Conservation (phyloP, 345 rosid genomes). For the Sisymbrium irio region DNA sequence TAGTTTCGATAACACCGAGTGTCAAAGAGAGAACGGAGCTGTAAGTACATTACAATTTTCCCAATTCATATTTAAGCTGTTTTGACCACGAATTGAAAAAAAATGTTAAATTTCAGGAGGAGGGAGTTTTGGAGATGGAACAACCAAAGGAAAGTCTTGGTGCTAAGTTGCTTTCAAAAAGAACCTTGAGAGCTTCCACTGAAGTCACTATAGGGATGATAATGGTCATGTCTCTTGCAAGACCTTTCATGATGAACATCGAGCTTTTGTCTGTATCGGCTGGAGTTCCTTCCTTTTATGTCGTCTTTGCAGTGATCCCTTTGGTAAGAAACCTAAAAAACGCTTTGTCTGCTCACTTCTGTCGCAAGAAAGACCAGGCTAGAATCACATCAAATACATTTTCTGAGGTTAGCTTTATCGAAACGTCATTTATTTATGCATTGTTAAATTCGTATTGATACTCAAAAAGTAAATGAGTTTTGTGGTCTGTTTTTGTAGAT, state of each 20-base stretch:
- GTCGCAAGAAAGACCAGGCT: constrained; percentile 17
- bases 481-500: neutral
- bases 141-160: constrained; percentile 5
- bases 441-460: neutral
- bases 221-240: constrained; percentile 30
- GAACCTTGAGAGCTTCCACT: constrained; percentile 3
- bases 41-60: neutral
- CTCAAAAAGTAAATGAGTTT: neutral
- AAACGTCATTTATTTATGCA: neutral
- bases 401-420: constrained; percentile 17
- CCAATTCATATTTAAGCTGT: neutral
- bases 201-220: constrained; percentile 26
- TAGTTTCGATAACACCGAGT: neutral
- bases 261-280: constrained; percentile 19
- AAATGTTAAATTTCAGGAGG: constrained; percentile 7
- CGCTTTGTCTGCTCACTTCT: constrained; percentile 29
- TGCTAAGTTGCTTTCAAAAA: constrained; percentile 12
- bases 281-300: constrained; percentile 35
- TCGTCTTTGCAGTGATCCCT: constrained; percentile 24
- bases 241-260: constrained; percentile 30
- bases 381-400: constrained; percentile 31
- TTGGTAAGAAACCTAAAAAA: constrained; percentile 27
- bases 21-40: neutral
- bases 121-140: constrained; percentile 19
- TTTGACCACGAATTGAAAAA: neutral